Evolutionary conservation across 2,329 filamentous ascomycete species (phyloP).

Genomic region (Aspergillus oerlinghausenensis): DNA sequence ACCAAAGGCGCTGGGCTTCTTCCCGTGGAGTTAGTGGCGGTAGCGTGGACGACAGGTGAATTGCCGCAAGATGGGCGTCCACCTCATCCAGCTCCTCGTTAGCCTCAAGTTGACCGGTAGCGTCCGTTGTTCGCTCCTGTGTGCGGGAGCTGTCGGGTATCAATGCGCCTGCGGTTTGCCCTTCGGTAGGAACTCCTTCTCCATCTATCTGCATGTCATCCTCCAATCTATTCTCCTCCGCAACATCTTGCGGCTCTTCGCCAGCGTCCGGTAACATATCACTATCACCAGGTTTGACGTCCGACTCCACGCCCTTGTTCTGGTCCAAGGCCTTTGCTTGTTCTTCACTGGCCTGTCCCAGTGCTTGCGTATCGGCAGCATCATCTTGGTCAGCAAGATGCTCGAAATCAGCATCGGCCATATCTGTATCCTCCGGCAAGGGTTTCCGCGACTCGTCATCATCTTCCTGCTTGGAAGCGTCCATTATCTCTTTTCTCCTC

Average conservation of each 20-base stretch:
- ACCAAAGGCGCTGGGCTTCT: conserved; percentile 73
- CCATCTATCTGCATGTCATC: conserved; percentile 41
- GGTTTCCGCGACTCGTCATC: conserved; percentile 42
- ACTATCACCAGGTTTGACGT: conserved; percentile 52
- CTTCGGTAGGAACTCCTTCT: conserved; percentile 32
- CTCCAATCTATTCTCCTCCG: conserved; percentile 47
- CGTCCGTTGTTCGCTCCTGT: conserved; percentile 22
- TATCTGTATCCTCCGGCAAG: conserved; percentile 61
- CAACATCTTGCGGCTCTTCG: conserved; percentile 34
- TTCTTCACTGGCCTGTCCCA: conserved; percentile 83
- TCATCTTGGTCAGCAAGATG: conserved; percentile 82
- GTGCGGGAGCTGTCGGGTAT: conserved; percentile 46
- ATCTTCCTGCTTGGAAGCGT: conserved; percentile 52
- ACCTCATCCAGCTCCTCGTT: conserved; percentile 45
- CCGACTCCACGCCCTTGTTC: conserved; percentile 75
- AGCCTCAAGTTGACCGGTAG: conserved; percentile 38
- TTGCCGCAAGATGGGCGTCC: conserved; percentile 60
- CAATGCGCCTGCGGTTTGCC: conserved; percentile 46
- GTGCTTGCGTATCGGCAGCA: conserved; percentile 80
- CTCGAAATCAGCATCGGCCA: conserved; percentile 80
- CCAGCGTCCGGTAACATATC: conserved; percentile 54
- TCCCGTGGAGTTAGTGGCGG: conserved; percentile 44
- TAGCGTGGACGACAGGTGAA: conserved; percentile 59
- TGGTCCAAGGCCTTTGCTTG: conserved; percentile 83
- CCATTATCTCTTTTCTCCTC: conserved; percentile 75